Evolutionary conservation across 2,329 filamentous ascomycete genomes (phyloP).

Genomic region (Cladosporium halotolerans): DNA sequence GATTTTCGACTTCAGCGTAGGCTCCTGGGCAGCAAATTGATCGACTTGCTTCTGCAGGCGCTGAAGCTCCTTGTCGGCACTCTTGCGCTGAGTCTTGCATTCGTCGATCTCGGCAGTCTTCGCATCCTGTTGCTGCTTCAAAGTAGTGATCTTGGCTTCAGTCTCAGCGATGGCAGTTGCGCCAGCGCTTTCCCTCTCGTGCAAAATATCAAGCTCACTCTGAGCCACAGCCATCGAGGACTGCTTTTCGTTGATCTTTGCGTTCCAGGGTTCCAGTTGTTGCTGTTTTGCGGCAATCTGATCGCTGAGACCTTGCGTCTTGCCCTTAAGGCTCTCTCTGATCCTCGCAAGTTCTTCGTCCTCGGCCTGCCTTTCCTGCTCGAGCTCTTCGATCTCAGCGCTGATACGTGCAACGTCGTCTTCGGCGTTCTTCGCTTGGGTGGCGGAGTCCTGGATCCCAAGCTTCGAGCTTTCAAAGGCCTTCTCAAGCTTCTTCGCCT

Average conservation of each 20-base stretch:
- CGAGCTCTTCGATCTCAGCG: constrained; percentile 68
- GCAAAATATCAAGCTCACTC: constrained; percentile 86
- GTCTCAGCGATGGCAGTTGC: constrained; percentile 78
- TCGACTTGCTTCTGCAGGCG: constrained; percentile 67
- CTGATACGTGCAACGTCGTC: constrained; percentile 72
- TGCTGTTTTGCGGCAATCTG: constrained; percentile 90
- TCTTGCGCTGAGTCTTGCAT: constrained; percentile 65
- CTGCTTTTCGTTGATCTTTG: constrained; percentile 93
- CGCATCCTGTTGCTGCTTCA: constrained; percentile 62
- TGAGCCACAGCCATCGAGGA: constrained; percentile 90
- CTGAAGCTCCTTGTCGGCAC: constrained; percentile 67
- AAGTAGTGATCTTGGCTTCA: constrained; percentile 67
- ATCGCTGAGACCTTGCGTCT: constrained; percentile 90
- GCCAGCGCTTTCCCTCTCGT: constrained; percentile 82
- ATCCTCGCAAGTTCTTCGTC: constrained; percentile 79
- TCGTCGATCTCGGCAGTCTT: constrained; percentile 72
- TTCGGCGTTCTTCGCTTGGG: constrained; percentile 69
- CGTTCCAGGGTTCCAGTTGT: constrained; percentile 89
- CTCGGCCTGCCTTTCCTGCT: constrained; percentile 68
- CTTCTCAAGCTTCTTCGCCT: constrained; percentile 94
- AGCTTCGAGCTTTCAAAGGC: constrained; percentile 70
- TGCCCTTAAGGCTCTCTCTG: constrained; percentile 82
- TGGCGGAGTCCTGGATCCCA: constrained; percentile 65
- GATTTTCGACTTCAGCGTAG: constrained; percentile 73
- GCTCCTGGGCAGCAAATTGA: constrained; percentile 69